Conservation (phyloP, 164 flowering plant genomes). For the Nymphaea colorata region DNA sequence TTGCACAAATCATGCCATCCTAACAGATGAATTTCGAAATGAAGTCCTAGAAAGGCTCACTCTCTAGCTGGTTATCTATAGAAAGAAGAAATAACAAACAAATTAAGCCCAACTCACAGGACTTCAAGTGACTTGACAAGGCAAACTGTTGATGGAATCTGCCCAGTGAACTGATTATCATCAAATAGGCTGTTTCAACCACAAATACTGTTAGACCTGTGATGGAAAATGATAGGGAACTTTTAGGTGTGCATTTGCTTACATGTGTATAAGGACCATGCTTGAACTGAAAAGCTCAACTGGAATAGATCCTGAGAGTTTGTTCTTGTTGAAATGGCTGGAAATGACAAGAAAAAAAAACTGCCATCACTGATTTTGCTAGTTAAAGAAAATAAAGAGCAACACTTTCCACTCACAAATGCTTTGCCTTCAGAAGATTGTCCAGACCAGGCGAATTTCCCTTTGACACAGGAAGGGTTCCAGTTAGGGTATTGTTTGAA, state of each 20-base stretch:
- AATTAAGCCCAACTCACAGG: slow-evolving; percentile 25
- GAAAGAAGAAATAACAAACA: no score
- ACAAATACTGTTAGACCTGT: background rate
- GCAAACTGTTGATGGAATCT: slow-evolving; percentile 34
- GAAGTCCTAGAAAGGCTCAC: background rate
- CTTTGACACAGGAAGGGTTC: slow-evolving; percentile 18
- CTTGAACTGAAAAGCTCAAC: slow-evolving; percentile 14
- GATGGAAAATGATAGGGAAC: background rate
- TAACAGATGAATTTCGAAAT: no score
- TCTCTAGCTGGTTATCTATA: no score
- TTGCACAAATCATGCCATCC: background rate
- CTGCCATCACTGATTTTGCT: background rate
- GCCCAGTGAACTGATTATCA: slow-evolving; percentile 28
- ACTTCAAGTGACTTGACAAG: slow-evolving; percentile 30
- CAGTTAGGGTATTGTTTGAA: slow-evolving; percentile 17
- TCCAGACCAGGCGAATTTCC: slow-evolving; percentile 18
- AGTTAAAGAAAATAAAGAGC: background rate
- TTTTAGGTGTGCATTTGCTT: no score
- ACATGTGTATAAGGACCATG: no score
- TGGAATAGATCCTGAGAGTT: slow-evolving; percentile 23
- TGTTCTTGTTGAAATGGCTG: slow-evolving; percentile 31
- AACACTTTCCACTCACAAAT: slow-evolving; percentile 20
- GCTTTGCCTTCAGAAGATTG: slow-evolving; percentile 14
- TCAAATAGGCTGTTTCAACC: slow-evolving; percentile 34
- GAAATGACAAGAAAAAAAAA: background rate